Conservation (phyloP, 129 eudicot genomes). For the Apium graveolens region DNA sequence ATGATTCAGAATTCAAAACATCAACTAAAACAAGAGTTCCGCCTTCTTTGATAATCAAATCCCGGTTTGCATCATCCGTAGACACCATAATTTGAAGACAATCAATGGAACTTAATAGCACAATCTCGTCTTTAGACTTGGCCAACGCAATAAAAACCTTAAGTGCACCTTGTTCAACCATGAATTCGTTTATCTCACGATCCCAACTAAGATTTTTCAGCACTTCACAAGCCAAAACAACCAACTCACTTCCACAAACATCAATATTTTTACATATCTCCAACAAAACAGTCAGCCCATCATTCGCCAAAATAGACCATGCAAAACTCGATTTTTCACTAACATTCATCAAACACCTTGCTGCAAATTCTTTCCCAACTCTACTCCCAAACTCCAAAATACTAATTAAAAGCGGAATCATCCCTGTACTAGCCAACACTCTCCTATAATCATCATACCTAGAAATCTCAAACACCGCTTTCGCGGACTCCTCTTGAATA, state of each 20-base stretch:
- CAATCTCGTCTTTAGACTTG: conserved; percentile 48
- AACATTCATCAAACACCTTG: conserved; percentile 58
- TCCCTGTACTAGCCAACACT: conserved; percentile 43
- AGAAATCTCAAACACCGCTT: conserved; percentile 39
- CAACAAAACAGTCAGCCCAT: conserved; percentile 63
- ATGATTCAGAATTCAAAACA: conserved; percentile 45
- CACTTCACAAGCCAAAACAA: conserved; percentile 70
- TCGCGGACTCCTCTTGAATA: conserved; percentile 65
- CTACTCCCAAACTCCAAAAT: conserved; percentile 60
- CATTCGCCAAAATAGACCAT: conserved; percentile 81
- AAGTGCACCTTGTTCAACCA: conserved; percentile 67
- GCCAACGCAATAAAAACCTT: conserved; percentile 32
- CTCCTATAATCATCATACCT: conserved; percentile 34
- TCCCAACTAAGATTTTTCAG: conserved; percentile 70
- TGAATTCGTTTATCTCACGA: conserved; percentile 69
- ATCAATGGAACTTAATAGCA: conserved; percentile 47
- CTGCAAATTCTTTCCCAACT: conserved; percentile 43
- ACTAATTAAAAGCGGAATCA: conserved; percentile 51
- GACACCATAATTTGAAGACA: conserved; percentile 51
- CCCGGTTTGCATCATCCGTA: conserved; percentile 40
- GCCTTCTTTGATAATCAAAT: conserved; percentile 47
- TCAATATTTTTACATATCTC: conserved; percentile 41
- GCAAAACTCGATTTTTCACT: conserved; percentile 67
- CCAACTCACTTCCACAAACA: conserved; percentile 32
- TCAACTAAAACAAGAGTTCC: conserved; percentile 55